Base-by-base conservation (phyloP, 208 protist species). In the Leishmania turanica region DNA sequence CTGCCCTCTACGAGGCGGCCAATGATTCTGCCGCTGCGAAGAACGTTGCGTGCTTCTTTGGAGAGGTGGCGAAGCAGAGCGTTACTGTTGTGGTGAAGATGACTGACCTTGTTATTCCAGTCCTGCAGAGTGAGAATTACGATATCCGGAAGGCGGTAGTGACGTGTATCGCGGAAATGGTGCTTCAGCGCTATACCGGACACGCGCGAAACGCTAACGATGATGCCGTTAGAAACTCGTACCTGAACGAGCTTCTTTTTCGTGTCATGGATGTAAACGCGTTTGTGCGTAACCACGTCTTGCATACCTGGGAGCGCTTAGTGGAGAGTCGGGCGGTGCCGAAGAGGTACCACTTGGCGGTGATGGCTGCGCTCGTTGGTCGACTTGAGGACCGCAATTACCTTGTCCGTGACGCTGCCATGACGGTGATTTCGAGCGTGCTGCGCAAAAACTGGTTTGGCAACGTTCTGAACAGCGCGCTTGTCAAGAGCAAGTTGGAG, bases 391-490 rank as follows among this genome's bases (percentile, higher is more conserved):
- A 98, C 81, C 82, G 89, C 68, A 96, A 96, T 86, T 96, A 96
- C 60, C 84, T 98, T 31, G 95, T 98, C 2, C 87, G 95, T 60
- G 92, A 96, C 72, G 90, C 95, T 34, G 92, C 95, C 45, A 92
- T 98, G 90, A 84, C 89, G 8, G 82, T 89, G n/a, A 90, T 97
- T 72, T 82, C 85, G 34, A 75, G 47, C 15, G 90, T 97, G 71
- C 80, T 96, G 40, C 78, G 82, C 58, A 95, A 95, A 66, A 97
- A 95, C 68, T 98, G 95, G 95, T 98, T 96, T 82, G 92, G 93
- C 53, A 88, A 89, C 77, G 93, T 98, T 51, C 87, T 98, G 11
- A 93, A 87, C 77, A 80, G 56, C 40, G 53, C 80, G 15, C 88
- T 95, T 53, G 47, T 96, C 53, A n/a, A 80, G 45, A 80, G 87